Evolutionary conservation across 106 monocot species (phyloP).

Genomic region (Gastrodia elata): DNA sequence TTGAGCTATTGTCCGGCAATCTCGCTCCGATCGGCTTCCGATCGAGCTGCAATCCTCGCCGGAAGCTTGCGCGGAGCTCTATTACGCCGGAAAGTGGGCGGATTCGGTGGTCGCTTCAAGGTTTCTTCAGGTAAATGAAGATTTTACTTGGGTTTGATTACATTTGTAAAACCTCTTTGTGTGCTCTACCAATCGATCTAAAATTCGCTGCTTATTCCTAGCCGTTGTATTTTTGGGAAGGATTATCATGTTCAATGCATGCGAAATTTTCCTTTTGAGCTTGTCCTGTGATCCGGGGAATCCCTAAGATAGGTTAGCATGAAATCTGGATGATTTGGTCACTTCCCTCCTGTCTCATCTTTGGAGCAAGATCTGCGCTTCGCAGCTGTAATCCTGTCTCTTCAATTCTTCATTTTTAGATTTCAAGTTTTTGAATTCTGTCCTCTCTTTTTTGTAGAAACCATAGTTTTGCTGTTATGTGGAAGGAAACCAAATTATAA

Average conservation of each 20-base stretch:
- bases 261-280: not conserved
- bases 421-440: not conserved
- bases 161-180: not conserved
- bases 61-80: not conserved
- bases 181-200: not conserved
- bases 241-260: not conserved
- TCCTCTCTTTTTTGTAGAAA: not conserved
- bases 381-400: not conserved
- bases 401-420: not conserved
- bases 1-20: slow-evolving; percentile 3
- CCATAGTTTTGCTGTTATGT: not conserved
- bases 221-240: not conserved
- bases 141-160: not conserved
- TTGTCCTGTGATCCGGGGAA: not conserved
- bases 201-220: not conserved
- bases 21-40: not conserved
- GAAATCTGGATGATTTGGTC: not conserved
- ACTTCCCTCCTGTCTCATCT: not conserved
- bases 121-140: not conserved
- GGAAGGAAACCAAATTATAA: not conserved
- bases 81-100: not conserved
- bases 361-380: slow-evolving; percentile 5
- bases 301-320: not conserved
- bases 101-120: not conserved
- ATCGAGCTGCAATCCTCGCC: not conserved